phyloP scores from a whole-genome alignment of 768 basidiomycete species.

The Steccherinum ochraceum region DNA sequence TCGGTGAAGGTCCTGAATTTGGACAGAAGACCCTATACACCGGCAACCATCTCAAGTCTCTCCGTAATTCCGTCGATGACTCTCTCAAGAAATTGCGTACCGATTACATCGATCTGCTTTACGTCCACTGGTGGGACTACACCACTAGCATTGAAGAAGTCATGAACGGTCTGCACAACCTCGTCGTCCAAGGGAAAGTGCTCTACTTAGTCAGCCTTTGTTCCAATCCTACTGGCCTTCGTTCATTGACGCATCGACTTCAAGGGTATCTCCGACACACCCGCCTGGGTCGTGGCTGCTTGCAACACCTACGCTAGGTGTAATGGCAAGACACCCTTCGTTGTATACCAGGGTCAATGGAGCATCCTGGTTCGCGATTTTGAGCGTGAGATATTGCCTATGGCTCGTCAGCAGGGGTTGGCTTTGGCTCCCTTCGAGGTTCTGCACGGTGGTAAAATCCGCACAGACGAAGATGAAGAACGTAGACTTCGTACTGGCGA shows the following conservation, averaged over 20 bases:
- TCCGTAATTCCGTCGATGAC: conserved; percentile 22
- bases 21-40: conserved; percentile 12
- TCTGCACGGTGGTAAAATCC: conserved; percentile 33
- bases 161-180: conserved; percentile 31
- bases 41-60: conserved; percentile 30
- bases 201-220: conserved; percentile 19
- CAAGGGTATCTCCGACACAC: conserved; percentile 23
- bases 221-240: not conserved
- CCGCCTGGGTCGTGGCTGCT: conserved; percentile 30
- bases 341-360: conserved; percentile 34
- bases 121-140: no score
- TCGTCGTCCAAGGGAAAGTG: conserved; percentile 33
- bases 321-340: conserved; percentile 35
- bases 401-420: conserved; percentile 24
- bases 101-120: no score
- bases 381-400: conserved; percentile 36
- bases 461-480: conserved; percentile 32
- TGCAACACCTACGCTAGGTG: conserved; percentile 32
- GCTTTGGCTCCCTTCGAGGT: conserved; percentile 39
- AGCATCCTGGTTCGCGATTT: conserved; percentile 28
- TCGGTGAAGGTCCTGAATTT: conserved; percentile 1
- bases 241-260: not conserved
- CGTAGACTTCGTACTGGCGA: conserved; percentile 24
- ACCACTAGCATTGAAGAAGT: conserved; percentile 31
- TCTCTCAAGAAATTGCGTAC: conserved; percentile 33